Conservation (phyloP, 2,329 filamentous ascomycete genomes). For the Lachnellula suecica region DNA sequence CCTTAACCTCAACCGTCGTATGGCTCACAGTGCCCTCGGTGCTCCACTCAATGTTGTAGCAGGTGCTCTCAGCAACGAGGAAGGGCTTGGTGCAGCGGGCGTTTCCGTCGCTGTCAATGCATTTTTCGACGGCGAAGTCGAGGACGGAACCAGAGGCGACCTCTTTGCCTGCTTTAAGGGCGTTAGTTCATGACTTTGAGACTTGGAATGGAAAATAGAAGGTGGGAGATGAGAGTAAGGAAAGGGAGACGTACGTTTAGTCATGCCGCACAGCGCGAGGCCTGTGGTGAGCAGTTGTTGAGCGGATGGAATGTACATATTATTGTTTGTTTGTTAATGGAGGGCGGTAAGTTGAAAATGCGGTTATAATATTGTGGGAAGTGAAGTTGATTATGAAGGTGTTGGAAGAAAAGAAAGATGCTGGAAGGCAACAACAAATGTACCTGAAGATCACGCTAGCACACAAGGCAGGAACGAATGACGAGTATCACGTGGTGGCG, state of each 20-base stretch:
- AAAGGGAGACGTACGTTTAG: conserved; percentile 14
- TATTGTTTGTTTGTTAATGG: no score
- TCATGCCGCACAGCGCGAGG: conserved; percentile 20
- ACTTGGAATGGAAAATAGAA: background rate
- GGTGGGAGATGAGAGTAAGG: no score
- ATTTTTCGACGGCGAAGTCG: conserved; percentile 43
- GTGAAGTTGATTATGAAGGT: no score
- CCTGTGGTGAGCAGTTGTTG: conserved; percentile 25
- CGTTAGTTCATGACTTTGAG: conserved; percentile 1
- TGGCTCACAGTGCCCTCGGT: conserved; percentile 40
- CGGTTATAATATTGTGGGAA: background rate
- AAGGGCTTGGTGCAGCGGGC: conserved; percentile 36
- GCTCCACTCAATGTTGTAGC: conserved; percentile 41
- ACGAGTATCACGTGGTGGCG: no score
- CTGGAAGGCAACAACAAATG: no score
- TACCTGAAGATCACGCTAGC: no score
- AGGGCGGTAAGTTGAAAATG: background rate
- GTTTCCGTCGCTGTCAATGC: conserved; percentile 39
- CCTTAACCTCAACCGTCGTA: conserved; percentile 38
- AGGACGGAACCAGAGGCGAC: conserved; percentile 38
- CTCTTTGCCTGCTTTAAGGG: conserved; percentile 5
- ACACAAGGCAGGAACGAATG: no score
- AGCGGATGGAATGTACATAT: conserved; percentile 27
- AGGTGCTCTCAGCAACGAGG: conserved; percentile 36
- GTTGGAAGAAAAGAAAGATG: no score